Base-by-base conservation (phyloP, 208 protist genomes). In the Leptomonas pyrrhocoris region DNA sequence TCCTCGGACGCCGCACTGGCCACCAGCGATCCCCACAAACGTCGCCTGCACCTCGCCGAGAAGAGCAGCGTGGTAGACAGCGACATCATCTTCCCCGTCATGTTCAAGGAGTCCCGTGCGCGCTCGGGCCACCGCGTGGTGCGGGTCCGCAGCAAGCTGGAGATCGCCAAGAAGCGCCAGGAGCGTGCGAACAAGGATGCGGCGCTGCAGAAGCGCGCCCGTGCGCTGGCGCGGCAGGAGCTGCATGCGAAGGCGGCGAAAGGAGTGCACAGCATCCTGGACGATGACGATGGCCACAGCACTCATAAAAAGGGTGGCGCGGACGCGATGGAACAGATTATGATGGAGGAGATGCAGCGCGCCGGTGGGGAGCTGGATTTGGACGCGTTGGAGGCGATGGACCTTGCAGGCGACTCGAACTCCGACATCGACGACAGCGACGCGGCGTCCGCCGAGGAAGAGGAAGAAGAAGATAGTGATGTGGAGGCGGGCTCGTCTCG, bases 71-170 rank as follows among this genome's bases (percentile, higher is more conserved):
- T 74, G 31, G 65, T 77, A 11, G 64, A 72, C 57, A 79, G 81
- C 46, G 90, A 90, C 51, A 86, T 95, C 59, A 58, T 85, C 65
- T 95, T 95, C 55, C 90, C 90, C 3, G 67, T 70, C 9, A 93
- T 89, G 83, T 95, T 95, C 68, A 83, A 80, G 43, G 86, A 95
- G 63, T 80, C 83, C 2, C 79, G 80, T n/a, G 81, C 78, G 23
- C 77, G 78, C 21, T 76, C 74, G 2, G 85, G 77, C 12, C 78
- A 69, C 25, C 80, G 75, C 18, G 77, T 82, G 15, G 62, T 90
- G 46, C 81, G 83, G 2, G 85, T 93, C 50, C 73, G 75, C 34
- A 88, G 79, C 73, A 80, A 65, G 66, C 51, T 80, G 3, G 74
- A 83, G 16, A 51, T 73, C 5, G 69, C 74, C 3, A 73, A 71